A percentile compares a stretch with the other conserved stretches of the same genome.
These are phyloP conservation scores for Rhynchosporium graminicola DNA, from an alignment of 2,329 filamentous ascomycete species.

Conservation along the genomic window DNA sequence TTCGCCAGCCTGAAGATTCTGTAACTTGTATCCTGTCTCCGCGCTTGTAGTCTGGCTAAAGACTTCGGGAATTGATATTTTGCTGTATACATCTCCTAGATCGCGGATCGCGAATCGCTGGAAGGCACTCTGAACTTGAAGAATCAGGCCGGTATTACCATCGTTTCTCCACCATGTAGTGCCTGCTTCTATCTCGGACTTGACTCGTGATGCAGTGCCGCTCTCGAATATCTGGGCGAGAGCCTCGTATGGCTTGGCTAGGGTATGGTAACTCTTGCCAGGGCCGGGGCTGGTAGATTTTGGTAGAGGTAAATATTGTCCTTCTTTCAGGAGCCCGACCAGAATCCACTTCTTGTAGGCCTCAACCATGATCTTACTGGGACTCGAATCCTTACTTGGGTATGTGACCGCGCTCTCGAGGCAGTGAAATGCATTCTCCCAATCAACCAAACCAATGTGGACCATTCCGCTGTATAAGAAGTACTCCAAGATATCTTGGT, in stretches of 20 bases:
- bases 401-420: conserved; percentile 67
- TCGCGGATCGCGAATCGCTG: conserved; percentile 74
- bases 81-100: conserved; percentile 70
- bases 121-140: conserved; percentile 69
- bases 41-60: conserved; percentile 54
- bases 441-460: conserved; percentile 61
- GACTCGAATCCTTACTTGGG: conserved; percentile 61
- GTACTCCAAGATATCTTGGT: conserved; percentile 63
- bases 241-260: conserved; percentile 69
- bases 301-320: conserved; percentile 58
- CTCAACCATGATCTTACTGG: conserved; percentile 80
- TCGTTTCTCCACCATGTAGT: conserved; percentile 66
- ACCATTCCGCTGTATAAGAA: conserved; percentile 65
- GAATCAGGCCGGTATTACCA: conserved; percentile 70
- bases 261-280: conserved; percentile 55
- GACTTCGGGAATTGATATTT: conserved; percentile 57
- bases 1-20: conserved; percentile 47
- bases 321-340: conserved; percentile 69
- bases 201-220: conserved; percentile 58
- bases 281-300: conserved; percentile 54
- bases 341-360: conserved; percentile 92
- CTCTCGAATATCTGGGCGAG: conserved; percentile 70
- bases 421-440: conserved; percentile 61
- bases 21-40: conserved; percentile 50
- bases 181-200: conserved; percentile 63